Percentiles rank a stretch among this genome's conserved stretches.
Conservation (phyloP, 306 rosid species). For the Ormosia semicastrata region DNA sequence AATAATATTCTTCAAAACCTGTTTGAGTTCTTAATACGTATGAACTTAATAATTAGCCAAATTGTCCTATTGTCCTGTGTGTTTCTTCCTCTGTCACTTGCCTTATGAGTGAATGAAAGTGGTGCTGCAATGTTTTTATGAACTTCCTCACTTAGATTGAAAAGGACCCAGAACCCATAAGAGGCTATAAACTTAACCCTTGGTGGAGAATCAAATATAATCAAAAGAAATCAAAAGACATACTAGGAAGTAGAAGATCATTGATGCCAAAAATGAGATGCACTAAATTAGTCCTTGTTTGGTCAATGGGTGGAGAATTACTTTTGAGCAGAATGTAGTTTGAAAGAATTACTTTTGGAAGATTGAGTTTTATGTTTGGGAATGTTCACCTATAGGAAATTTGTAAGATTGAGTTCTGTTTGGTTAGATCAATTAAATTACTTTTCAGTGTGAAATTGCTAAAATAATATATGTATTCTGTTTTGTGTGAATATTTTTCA, state of each 20-base stretch:
- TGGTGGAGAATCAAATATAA: background rate
- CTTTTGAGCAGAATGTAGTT: too few relatives aligned
- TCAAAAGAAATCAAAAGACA: background rate
- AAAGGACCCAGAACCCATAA: background rate
- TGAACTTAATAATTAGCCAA: background rate
- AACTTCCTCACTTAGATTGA: background rate
- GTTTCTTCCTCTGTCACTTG: background rate
- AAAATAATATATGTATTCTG: background rate
- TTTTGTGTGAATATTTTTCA: too few relatives aligned
- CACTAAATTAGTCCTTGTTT: background rate
- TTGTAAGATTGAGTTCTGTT: background rate
- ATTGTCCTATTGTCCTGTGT: background rate
- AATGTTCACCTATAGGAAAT: too few relatives aligned
- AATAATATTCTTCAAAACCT: background rate
- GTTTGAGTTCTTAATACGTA: background rate
- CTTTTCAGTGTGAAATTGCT: background rate
- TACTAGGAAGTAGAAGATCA: background rate
- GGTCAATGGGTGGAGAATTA: too few relatives aligned
- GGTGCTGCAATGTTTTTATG: background rate
- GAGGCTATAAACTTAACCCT: background rate
- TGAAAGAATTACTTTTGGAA: too few relatives aligned
- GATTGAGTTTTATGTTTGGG: too few relatives aligned
- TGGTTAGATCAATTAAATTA: background rate
- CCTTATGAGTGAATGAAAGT: background rate
- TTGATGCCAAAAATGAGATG: background rate